Evolutionary conservation across 257 asterid genomes (phyloP).

Genomic region (Solanum sparsipilum): DNA sequence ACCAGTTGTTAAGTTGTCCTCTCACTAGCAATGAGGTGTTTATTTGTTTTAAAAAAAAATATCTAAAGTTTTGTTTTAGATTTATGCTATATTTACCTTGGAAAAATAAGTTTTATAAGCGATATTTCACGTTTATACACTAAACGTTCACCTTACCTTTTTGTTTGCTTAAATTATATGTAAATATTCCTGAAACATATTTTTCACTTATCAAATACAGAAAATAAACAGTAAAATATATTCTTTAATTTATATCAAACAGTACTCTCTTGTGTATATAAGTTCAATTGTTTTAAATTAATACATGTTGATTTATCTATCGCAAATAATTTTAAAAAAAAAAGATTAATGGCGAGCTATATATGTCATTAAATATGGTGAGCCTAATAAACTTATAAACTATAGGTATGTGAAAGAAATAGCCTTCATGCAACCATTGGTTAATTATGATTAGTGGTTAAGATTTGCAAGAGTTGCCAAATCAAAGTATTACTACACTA

Average conservation of each 20-base stretch:
- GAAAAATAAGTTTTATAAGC: background rate
- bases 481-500: background rate
- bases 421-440: background rate
- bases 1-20: conserved; percentile 7
- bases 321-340: background rate
- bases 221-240: no score
- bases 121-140: background rate
- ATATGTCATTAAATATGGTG: background rate
- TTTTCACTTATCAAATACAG: background rate
- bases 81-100: background rate
- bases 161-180: background rate
- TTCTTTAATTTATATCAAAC: no score
- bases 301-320: background rate
- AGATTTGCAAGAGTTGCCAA: background rate
- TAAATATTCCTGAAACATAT: background rate
- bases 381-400: background rate
- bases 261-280: background rate
- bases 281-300: background rate
- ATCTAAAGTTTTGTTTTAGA: background rate
- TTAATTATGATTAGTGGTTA: background rate
- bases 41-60: background rate
- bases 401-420: background rate
- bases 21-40: background rate
- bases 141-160: background rate
- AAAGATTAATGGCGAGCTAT: background rate